Conservation (phyloP, 768 basidiomycete genomes). For the Artomyces pyxidatus region DNA sequence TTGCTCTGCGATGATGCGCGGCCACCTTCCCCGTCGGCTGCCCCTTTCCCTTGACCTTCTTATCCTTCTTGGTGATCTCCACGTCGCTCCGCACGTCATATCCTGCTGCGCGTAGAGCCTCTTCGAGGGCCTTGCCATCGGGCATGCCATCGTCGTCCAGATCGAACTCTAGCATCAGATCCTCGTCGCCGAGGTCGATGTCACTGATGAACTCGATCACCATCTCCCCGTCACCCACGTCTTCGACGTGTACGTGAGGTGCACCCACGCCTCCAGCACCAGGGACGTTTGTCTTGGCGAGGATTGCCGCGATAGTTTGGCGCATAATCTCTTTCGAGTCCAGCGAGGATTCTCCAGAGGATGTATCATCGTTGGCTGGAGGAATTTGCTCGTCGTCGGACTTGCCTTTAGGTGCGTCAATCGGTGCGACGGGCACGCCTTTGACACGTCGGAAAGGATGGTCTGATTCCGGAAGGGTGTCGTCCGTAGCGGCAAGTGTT, state of each 20-base stretch:
- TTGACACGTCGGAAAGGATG: slow-evolving; percentile 32
- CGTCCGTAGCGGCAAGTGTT: slow-evolving; percentile 20
- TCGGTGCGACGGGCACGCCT: background rate
- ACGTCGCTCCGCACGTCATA: slow-evolving; percentile 37
- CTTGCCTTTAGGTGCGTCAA: slow-evolving; percentile 6
- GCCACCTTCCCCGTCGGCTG: background rate
- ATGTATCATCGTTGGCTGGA: background rate
- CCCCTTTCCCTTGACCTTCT: slow-evolving; percentile 12
- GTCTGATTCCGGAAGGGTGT: slow-evolving; percentile 39
- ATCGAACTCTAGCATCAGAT: slow-evolving; percentile 10
- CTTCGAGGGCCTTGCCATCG: slow-evolving; percentile 29
- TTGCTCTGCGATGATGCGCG: background rate
- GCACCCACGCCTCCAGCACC: background rate
- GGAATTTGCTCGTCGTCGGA: background rate
- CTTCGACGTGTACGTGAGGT: slow-evolving; percentile 15
- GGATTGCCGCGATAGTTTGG: slow-evolving; percentile 12
- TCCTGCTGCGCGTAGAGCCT: slow-evolving; percentile 46
- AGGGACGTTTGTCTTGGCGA: background rate
- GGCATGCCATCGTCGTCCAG: slow-evolving; percentile 24
- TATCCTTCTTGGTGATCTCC: slow-evolving; percentile 17
- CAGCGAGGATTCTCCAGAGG: background rate
- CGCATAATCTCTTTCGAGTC: slow-evolving; percentile 10
- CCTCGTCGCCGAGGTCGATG: slow-evolving; percentile 8
- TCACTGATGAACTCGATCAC: slow-evolving; percentile 17
- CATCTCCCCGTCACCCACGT: slow-evolving; percentile 17